These are phyloP conservation scores for Boletus patriciae DNA, from an alignment of 768 basidiomycete species.

Conservation along the genomic window DNA sequence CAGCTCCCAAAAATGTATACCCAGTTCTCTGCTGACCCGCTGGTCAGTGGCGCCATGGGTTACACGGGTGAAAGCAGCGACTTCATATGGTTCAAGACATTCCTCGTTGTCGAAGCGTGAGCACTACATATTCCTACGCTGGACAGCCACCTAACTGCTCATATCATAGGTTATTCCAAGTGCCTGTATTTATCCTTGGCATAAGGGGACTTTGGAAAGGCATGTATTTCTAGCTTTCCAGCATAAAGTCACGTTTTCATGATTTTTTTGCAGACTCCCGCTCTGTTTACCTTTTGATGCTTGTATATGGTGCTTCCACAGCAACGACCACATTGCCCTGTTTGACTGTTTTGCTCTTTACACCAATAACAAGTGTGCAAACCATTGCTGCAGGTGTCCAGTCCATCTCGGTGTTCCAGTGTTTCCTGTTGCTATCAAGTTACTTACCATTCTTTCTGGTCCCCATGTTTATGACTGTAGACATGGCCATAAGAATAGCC, in stretches of 20 bases:
- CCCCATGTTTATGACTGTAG: constrained; percentile 69
- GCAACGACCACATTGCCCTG: constrained; percentile 78
- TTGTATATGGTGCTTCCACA: constrained; percentile 76
- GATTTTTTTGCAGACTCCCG: constrained; percentile 41
- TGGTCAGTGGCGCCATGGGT: constrained; percentile 55
- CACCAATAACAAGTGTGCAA: constrained; percentile 42
- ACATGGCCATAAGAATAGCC: constrained; percentile 54
- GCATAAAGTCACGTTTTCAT: neutral
- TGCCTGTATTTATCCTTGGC: constrained; percentile 77
- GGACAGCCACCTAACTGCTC: neutral
- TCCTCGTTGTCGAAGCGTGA: constrained; percentile 61
- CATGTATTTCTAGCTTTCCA: constrained; percentile 14
- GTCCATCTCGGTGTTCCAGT: constrained; percentile 52
- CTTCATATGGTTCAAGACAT: constrained; percentile 64
- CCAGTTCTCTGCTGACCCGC: constrained; percentile 61
- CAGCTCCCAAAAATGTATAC: constrained; percentile 52
- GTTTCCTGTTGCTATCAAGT: constrained; percentile 56
- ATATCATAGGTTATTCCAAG: constrained; percentile 53
- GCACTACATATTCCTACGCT: constrained; percentile 17
- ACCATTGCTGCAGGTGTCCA: constrained; percentile 32
- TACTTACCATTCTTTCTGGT: constrained; percentile 78
- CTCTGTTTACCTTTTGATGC: constrained; percentile 59
- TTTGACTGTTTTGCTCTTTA: constrained; percentile 56
- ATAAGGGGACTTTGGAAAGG: constrained; percentile 59
- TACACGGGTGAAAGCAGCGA: constrained; percentile 34